Base-by-base conservation (phyloP, 208 protist species). In the Naegleria gruberi region DNA sequence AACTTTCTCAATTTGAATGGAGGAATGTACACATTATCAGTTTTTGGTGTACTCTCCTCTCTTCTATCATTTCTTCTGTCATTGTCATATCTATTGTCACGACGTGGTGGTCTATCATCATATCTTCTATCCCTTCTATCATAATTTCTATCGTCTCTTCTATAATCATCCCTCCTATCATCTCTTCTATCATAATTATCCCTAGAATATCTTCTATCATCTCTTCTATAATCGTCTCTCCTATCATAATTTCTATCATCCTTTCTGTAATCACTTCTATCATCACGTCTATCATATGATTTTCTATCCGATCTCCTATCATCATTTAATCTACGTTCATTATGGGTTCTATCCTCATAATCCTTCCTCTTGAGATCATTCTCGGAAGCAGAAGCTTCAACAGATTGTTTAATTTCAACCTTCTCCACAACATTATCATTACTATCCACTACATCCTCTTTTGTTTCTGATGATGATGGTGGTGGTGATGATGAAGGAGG, bases 1-100 rank as follows among this genome's bases (percentile, higher is more conserved):
- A 88, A 10, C 77, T 89, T 41, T 77, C 7, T 51, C 37, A 90
- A 57, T 65, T 90, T 85, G 83, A 74, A 85, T 45, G 74, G 89
- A 87, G 73, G 89, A 34, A 92, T 74, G 40, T 91, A 92, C 23
- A 84, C 37, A 46, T 41, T 41, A 37, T n/a, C 43, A 51, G 12
- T 57, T 87, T 91, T 41, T 34, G 73, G 1, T 41, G 4, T 10
- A 1, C 37, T 82, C n/a, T 82, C n/a, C n/a, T 82, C 73, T 15
- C 8, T 15, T 82, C 73, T 10, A 23, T 57, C 47, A 30, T 41
- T 82, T 34, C n/a, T 19, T 57, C 47, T 57, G 47, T 17, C 10
- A 57, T 57, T 7, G 37, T 82, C n/a, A 10, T 40, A 42, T 42
- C 73, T 7, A 34, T 41, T 8, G 12, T 42, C 34, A 37, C n/a